Conservation (phyloP, 2,329 filamentous ascomycete genomes). For the Emergomyces orientalis region DNA sequence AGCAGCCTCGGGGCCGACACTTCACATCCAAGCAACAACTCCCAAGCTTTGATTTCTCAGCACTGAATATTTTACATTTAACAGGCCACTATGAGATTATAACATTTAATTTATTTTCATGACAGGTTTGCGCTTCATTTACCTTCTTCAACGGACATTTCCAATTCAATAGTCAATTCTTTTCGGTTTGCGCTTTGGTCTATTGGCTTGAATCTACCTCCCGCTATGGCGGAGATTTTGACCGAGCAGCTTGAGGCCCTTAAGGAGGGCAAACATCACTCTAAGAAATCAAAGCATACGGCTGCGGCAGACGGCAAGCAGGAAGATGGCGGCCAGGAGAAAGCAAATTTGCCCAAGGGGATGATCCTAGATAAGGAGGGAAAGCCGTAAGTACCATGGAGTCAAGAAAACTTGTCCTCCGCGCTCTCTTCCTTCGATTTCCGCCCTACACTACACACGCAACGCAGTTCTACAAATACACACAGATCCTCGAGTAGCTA, state of each 20-base stretch:
- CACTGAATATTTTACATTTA: neutral
- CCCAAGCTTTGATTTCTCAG: neutral
- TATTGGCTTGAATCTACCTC: neutral
- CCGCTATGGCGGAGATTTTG: constrained; percentile 17
- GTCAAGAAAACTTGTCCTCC: too few species aligned
- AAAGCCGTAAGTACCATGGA: constrained; percentile 36
- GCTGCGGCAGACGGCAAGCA: neutral
- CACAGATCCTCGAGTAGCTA: constrained; percentile 3
- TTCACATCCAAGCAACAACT: too few species aligned
- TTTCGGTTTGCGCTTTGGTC: neutral
- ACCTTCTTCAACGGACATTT: neutral
- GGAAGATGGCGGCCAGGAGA: constrained; percentile 9
- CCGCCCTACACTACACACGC: neutral
- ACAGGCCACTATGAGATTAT: neutral
- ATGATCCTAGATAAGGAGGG: constrained; percentile 43
- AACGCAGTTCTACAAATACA: neutral
- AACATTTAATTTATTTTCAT: neutral
- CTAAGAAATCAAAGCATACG: neutral
- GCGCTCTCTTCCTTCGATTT: neutral
- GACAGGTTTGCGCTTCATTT: neutral
- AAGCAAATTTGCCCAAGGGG: constrained; percentile 34
- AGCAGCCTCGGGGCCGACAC: too few species aligned
- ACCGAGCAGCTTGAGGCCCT: constrained; percentile 20
- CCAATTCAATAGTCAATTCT: neutral
- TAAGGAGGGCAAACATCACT: constrained; percentile 10